Evolutionary conservation across 306 rosid genomes (phyloP).

Genomic region (Sesbania bispinosa): DNA sequence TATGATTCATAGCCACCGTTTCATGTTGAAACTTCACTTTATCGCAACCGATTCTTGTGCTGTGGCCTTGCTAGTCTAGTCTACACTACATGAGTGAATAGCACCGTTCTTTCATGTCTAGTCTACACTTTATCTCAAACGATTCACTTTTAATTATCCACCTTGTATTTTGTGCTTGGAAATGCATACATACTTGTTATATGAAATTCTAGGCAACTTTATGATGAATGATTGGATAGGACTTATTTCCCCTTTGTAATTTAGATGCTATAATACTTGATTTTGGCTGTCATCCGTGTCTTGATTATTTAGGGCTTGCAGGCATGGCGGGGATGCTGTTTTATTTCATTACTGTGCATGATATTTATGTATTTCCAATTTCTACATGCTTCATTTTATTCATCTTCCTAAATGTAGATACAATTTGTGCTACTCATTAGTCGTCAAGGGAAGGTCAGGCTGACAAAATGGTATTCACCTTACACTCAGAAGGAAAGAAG

Average conservation of each 20-base stretch:
- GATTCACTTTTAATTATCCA: no score
- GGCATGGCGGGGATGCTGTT: neutral
- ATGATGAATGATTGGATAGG: neutral
- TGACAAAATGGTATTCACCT: conserved; percentile 96
- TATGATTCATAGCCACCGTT: neutral
- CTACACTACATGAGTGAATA: no score
- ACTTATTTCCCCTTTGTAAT: neutral
- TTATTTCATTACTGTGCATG: neutral
- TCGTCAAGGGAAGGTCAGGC: conserved; percentile 92
- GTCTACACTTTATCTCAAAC: no score
- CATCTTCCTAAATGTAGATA: conserved; percentile 47
- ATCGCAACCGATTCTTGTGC: no score
- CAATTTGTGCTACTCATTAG: conserved; percentile 87
- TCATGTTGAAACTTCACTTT: neutral
- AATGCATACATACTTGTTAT: neutral
- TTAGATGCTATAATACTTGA: neutral
- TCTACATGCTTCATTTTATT: conserved; percentile 21
- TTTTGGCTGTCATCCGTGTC: neutral
- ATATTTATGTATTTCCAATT: neutral
- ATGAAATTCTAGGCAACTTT: neutral
- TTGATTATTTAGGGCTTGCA: neutral
- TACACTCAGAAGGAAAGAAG: conserved; percentile 86
- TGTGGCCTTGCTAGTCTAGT: no score
- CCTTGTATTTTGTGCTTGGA: no score
- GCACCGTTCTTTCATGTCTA: neutral